Evolutionary conservation across 2,329 filamentous ascomycete genomes (phyloP).

Genomic region (Coniella vitis): DNA sequence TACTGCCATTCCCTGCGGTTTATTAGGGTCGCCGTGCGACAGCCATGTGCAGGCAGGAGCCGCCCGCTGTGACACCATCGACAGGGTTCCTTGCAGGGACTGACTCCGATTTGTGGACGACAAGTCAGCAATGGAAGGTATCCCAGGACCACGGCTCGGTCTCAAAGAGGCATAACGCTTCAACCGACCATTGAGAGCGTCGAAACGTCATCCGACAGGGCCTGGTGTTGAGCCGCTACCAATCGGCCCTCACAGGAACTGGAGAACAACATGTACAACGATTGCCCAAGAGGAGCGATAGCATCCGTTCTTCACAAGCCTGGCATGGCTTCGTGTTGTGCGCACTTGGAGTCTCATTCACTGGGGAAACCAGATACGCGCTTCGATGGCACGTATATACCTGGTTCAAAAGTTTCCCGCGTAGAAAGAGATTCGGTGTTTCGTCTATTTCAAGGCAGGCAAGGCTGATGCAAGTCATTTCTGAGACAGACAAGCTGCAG

Average conservation of each 20-base stretch:
- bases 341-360: no score
- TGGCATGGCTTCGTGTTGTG: background rate
- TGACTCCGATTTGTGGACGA: constrained; percentile 2
- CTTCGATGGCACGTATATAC: no score
- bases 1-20: background rate
- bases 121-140: background rate
- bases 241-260: background rate
- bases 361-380: no score
- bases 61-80: background rate
- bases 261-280: background rate
- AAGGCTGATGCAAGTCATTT: background rate
- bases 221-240: constrained; percentile 7
- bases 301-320: constrained; percentile 8
- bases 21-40: background rate
- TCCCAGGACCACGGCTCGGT: background rate
- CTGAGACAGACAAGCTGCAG: background rate
- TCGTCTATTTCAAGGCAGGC: background rate
- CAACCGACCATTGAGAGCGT: background rate
- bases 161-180: background rate
- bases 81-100: background rate
- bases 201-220: constrained; percentile 8
- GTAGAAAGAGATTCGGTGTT: no score
- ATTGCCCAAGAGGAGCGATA: constrained; percentile 7
- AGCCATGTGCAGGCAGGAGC: background rate
- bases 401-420: no score